Base-by-base conservation (phyloP, 2,329 filamentous ascomycete genomes). In the Hymenoscyphus fraxineus region DNA sequence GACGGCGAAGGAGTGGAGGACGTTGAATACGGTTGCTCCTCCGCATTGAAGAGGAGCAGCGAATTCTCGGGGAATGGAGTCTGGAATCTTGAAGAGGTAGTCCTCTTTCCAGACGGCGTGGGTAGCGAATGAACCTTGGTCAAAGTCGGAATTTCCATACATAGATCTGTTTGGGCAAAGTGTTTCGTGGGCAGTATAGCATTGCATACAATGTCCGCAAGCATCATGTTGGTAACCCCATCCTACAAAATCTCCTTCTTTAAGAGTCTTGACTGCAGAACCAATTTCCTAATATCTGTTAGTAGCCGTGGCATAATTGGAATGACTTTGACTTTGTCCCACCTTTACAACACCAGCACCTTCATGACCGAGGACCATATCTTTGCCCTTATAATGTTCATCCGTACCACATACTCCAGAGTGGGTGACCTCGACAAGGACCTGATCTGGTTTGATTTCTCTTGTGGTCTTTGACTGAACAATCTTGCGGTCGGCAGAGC, bases 331-430 rank as follows among this genome's bases (percentile, higher is more conserved):
- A 22, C 59, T 31, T 27, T 13, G 10, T 54, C 61, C 59, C 66
- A 72, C 72, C 63, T 78, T 75, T 12, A 84, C 75, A 35, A 80
- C 58, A 51, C 82, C 82, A 39, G 80, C 77, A 59, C 82, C 81
- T 70, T 85, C 82, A 67, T 84, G 82, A 6, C 82, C 82, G 0
- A 83, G 75, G 13, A 71, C 78, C 73, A 78, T 77, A 63, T 78
- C 76, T 1, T 56, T 75, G 6, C 68, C 64, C 64, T 63, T 71
- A 65, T 74, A 77, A 68, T 82, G 79, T 59, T 79, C 68, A 65
- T 80, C 82, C 3, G 88, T 90, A 59, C 85, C 86, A 74, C 88
- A 91, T 60, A 90, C 78, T 38, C 88, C 88, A 1, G 86, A 88
- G 64, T 87, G 85, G 16, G 87, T 90, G 66, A 90, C 79, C 63